Conservation (phyloP, 1,284 basidiomycete species). For the Athelia psychrophila region DNA sequence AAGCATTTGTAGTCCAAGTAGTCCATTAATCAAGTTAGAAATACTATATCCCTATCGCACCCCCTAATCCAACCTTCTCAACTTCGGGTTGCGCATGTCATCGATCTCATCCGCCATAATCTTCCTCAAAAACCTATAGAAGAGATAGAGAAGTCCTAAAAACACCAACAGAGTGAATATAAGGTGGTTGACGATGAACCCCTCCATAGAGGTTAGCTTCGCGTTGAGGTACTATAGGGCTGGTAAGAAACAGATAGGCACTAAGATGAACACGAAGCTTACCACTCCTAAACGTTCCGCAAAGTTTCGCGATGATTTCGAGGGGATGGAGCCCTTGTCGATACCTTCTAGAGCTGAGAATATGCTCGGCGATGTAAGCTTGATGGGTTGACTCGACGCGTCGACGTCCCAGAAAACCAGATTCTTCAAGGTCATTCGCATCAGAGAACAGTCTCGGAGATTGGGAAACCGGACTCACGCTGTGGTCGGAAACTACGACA, state of each 20-base stretch:
- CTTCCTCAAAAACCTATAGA: too few species aligned
- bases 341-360: slow-evolving; percentile 74
- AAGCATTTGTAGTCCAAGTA: too few species aligned
- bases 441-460: background rate
- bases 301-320: slow-evolving; percentile 68
- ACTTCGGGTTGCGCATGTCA: too few species aligned
- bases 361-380: slow-evolving; percentile 54
- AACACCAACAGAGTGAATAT: too few species aligned
- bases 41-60: too few species aligned
- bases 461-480: slow-evolving; percentile 42
- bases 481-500: slow-evolving; percentile 79
- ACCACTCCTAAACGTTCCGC: slow-evolving; percentile 70
- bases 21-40: too few species aligned
- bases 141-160: too few species aligned
- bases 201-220: slow-evolving; percentile 43
- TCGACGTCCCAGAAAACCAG: slow-evolving; percentile 69
- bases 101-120: too few species aligned
- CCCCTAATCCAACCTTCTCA: too few species aligned
- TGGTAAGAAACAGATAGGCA: background rate
- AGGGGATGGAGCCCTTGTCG: slow-evolving; percentile 48
- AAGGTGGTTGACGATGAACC: slow-evolving; percentile 30
- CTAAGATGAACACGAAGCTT: slow-evolving; percentile 21
- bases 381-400: slow-evolving; percentile 45
- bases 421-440: slow-evolving; percentile 37
- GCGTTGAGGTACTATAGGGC: slow-evolving; percentile 46